Percentiles rank a stretch among this genome's conserved stretches.
Evolutionary conservation across 805 yeast species (phyloP).

Genomic region (Ogataea degrootiae): DNA sequence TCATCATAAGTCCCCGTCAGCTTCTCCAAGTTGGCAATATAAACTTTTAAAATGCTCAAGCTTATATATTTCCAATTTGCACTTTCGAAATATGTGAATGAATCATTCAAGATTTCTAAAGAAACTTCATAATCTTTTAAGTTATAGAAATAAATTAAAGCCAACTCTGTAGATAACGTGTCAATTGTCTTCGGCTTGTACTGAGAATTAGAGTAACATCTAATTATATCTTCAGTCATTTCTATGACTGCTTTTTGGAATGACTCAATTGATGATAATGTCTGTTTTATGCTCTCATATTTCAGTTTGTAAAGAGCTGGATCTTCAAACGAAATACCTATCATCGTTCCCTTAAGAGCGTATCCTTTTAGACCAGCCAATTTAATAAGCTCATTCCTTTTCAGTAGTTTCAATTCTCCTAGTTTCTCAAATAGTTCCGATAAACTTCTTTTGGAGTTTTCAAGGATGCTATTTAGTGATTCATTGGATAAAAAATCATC

Average conservation of each 20-base stretch:
- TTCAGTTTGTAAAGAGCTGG: slow-evolving; percentile 5
- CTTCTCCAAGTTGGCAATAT: slow-evolving; percentile 61
- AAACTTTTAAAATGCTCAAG: slow-evolving; percentile 56
- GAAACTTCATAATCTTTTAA: slow-evolving; percentile 55
- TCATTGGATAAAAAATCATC: slow-evolving; percentile 34
- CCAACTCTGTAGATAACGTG: slow-evolving; percentile 73
- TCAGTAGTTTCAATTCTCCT: slow-evolving; percentile 46
- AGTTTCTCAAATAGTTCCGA: slow-evolving; percentile 32
- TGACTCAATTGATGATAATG: slow-evolving; percentile 28
- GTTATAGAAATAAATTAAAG: slow-evolving; percentile 55
- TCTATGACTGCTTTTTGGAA: slow-evolving; percentile 42
- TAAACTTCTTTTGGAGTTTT: slow-evolving; percentile 20
- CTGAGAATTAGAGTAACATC: slow-evolving; percentile 44
- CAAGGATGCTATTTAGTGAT: slow-evolving; percentile 15
- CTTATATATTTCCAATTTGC: slow-evolving; percentile 78
- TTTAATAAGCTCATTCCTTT: slow-evolving; percentile 39
- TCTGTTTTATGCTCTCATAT: slow-evolving; percentile 15
- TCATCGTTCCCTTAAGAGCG: slow-evolving; percentile 28
- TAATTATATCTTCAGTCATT: slow-evolving; percentile 53
- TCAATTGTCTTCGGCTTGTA: slow-evolving; percentile 63
- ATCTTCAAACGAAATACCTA: slow-evolving; percentile 14
- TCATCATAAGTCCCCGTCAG: slow-evolving; percentile 18
- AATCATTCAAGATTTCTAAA: slow-evolving; percentile 55
- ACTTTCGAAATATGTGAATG: slow-evolving; percentile 61
- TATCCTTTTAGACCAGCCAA: slow-evolving; percentile 30